Evolutionary conservation across 1,284 basidiomycete species (phyloP).

Genomic region (Boletus semigastroideus): DNA sequence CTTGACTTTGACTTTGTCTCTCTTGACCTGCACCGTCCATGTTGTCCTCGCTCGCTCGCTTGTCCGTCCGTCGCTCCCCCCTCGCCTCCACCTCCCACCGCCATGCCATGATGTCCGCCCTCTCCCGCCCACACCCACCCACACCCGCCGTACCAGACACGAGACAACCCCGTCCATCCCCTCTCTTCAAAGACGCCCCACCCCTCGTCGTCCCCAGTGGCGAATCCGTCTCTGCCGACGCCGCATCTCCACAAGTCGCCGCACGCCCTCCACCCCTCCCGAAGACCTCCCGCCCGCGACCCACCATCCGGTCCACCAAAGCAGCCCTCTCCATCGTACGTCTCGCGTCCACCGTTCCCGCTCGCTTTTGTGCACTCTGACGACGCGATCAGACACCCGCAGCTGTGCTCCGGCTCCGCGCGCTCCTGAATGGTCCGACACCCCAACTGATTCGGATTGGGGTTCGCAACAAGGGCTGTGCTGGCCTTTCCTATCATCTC

Average conservation of each 20-base stretch:
- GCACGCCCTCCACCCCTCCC: slow-evolving; percentile 70
- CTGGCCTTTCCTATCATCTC: slow-evolving; percentile 95
- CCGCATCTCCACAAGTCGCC: slow-evolving; percentile 65
- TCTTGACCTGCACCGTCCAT: slow-evolving; percentile 20
- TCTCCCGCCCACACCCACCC: slow-evolving; percentile 28
- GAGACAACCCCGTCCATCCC: slow-evolving; percentile 21
- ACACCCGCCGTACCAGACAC: slow-evolving; percentile 18
- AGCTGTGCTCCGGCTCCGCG: slow-evolving; percentile 73
- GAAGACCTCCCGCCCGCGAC: slow-evolving; percentile 60
- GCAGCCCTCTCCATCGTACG: slow-evolving; percentile 82
- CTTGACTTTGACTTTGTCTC: too few relatives aligned
- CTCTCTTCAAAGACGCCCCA: slow-evolving; percentile 47
- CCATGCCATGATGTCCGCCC: slow-evolving; percentile 64
- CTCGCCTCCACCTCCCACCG: slow-evolving; percentile 31
- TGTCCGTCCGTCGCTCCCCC: slow-evolving; percentile 18
- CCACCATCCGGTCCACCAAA: slow-evolving; percentile 72
- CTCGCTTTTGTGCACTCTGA: not conserved
- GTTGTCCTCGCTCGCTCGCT: slow-evolving; percentile 27
- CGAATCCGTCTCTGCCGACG: slow-evolving; percentile 51
- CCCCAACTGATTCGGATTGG: slow-evolving; percentile 94
- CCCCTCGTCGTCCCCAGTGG: slow-evolving; percentile 52
- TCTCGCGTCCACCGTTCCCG: slow-evolving; percentile 13
- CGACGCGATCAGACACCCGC: slow-evolving; percentile 64
- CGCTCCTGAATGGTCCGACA: slow-evolving; percentile 74
- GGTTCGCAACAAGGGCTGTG: slow-evolving; percentile 98